Base-by-base conservation (phyloP, 2,329 filamentous ascomycete genomes). In the Fusarium sp. region DNA sequence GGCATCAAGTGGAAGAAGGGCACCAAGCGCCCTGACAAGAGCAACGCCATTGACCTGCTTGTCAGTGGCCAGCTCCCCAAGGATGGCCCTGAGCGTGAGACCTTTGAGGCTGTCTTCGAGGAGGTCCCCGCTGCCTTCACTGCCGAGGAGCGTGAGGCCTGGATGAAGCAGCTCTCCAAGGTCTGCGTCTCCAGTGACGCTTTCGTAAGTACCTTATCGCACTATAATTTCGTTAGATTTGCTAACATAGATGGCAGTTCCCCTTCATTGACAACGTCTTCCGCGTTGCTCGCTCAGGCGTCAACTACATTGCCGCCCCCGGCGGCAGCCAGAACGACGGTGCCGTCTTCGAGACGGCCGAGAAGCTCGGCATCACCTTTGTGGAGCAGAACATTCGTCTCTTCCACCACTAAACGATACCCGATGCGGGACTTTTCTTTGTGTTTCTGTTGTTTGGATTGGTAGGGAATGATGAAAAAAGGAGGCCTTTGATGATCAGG, bases 201-300 rank as follows among this genome's bases (percentile, higher is more conserved):
- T 75, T 99, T 99, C 85, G 93, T 96, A 89, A 87, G 93, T 90
- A 35, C 29, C 47, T 18, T 20, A 47, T 22, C 16, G 6, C 8
- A 40, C n/a, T n/a, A 8, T 4, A 3, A 18, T 9, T 16, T 5
- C 18, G 27, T 27, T 13, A 22, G 22, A 10, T 7, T 13, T n/a
- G 10, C 80, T 83, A 77, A 83, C 73, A 31, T 11, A 3, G 18
- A 34, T 22, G 8, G 2, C 68, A 94, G 93, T 99, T 99, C 91
- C 96, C 96, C 76, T 99, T 99, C 86, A 94, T 94, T 80, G 96
- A 99, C 88, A 99, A 99, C 80, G 93, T 99, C 75, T 98, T 97
- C 90, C 92, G 96, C 76, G 94, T 95, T 61, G 91, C 91, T 72
- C 90, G 94, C 79, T 97, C 94, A 24, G 96, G 96, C 59, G 95